phyloP scores from a whole-genome alignment of 768 basidiomycete species.

The Chalciporus pseudorubinellus region DNA sequence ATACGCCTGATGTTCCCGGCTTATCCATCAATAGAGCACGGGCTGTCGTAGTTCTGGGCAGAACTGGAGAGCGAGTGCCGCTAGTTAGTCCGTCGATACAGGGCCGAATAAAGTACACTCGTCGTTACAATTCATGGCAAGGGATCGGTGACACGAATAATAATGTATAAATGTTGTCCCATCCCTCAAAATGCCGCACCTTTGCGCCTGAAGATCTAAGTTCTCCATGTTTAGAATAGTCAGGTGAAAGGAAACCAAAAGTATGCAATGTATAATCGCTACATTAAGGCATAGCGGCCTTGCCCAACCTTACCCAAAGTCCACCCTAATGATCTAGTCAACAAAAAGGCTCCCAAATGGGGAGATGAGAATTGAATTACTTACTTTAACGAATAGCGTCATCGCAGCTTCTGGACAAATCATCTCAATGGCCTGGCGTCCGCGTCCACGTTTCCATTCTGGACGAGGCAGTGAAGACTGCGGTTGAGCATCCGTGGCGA shows the following conservation, averaged over 20 bases:
- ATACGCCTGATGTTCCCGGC: not conserved
- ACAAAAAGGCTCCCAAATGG: not conserved
- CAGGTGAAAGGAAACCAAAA: not conserved
- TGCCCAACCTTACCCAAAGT: conserved; percentile 53
- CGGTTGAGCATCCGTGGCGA: conserved; percentile 63
- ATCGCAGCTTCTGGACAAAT: conserved; percentile 63
- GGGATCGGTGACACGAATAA: conserved; percentile 9
- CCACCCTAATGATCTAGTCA: conserved; percentile 43
- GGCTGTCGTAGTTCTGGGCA: conserved; percentile 3
- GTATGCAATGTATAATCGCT: not conserved
- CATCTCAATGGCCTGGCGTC: conserved; percentile 53
- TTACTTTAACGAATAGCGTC: conserved; percentile 65
- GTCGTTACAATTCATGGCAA: not conserved
- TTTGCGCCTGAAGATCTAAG: not conserved
- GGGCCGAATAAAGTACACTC: conserved; percentile 12
- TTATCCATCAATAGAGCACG: conserved; percentile 6
- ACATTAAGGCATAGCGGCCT: conserved; percentile 15
- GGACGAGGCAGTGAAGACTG: conserved; percentile 57
- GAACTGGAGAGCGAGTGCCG: not conserved
- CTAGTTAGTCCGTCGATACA: conserved; percentile 7
- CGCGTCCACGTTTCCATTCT: conserved; percentile 46
- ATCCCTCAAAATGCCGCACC: not conserved
- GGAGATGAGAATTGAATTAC: conserved; percentile 19
- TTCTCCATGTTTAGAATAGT: not conserved
- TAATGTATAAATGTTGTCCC: conserved; percentile 15